phyloP scores from a whole-genome alignment of 2,329 filamentous ascomycete species.

The Amauroascus niger region DNA sequence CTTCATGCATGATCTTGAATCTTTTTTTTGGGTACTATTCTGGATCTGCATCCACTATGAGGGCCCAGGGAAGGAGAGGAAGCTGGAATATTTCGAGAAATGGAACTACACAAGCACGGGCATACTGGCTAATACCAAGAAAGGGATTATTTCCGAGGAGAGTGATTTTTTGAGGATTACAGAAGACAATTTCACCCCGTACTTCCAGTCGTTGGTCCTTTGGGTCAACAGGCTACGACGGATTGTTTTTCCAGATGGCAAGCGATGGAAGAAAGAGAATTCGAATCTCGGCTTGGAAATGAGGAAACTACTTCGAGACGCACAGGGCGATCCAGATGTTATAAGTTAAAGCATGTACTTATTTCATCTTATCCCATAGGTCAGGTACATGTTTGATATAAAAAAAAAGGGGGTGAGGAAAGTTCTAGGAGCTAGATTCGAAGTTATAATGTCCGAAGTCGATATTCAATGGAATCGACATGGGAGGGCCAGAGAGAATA shows the following conservation, averaged over 20 bases:
- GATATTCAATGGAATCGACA: too few species aligned
- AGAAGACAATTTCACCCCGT: conserved; percentile 13
- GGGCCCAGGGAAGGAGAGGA: conserved; percentile 17
- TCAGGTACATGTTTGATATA: too few species aligned
- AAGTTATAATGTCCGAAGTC: too few species aligned
- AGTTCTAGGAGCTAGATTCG: too few species aligned
- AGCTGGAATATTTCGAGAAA: conserved; percentile 16
- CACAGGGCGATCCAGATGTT: neutral
- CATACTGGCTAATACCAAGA: conserved; percentile 20
- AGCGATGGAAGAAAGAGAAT: conserved; percentile 18
- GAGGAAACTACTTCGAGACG: conserved; percentile 1
- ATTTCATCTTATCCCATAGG: too few species aligned
- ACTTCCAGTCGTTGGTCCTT: conserved; percentile 25
- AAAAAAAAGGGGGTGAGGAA: too few species aligned
- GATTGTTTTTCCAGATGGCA: conserved; percentile 29
- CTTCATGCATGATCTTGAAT: too few species aligned
- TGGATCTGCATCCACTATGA: too few species aligned
- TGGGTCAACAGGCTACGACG: conserved; percentile 34
- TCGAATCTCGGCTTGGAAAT: neutral
- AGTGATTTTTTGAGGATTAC: conserved; percentile 25
- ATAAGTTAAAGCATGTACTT: too few species aligned
- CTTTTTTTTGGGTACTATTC: too few species aligned
- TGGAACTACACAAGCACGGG: conserved; percentile 20
- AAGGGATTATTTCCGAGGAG: conserved; percentile 21
- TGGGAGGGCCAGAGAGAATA: too few species aligned